Evolutionary conservation across 2,329 filamentous ascomycete species (phyloP).

Genomic region (Apiospora koreana): DNA sequence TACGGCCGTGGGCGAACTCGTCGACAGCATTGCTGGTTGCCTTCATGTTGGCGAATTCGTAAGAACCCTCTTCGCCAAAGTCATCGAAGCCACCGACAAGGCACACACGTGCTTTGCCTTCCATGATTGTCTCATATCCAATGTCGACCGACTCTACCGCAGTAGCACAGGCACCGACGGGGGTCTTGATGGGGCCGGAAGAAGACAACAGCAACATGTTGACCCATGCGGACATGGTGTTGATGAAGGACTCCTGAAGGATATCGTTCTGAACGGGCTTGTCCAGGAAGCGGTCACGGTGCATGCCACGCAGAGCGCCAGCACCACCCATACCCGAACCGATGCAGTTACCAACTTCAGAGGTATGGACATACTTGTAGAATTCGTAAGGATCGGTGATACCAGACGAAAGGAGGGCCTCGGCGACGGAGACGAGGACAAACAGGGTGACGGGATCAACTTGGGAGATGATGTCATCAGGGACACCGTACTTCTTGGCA

Average conservation of each 20-base stretch:
- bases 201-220: constrained; percentile 99
- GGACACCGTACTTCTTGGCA: constrained; percentile 92
- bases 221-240: constrained; percentile 99
- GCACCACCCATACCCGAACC: constrained; percentile 98
- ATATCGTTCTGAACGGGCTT: constrained; percentile 98
- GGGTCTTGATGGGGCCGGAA: constrained; percentile 97
- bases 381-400: constrained; percentile 99
- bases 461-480: constrained; percentile 96
- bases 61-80: constrained; percentile 98
- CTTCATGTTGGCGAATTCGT: constrained; percentile 99
- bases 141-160: constrained; percentile 97
- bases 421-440: constrained; percentile 90
- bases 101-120: constrained; percentile 96
- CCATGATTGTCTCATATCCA: constrained; percentile 96
- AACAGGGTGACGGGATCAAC: constrained; percentile 96
- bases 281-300: constrained; percentile 95
- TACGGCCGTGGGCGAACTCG: constrained; percentile 92
- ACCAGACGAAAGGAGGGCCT: constrained; percentile 87
- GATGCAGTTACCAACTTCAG: constrained; percentile 96
- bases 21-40: constrained; percentile 97
- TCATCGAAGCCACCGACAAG: constrained; percentile 99
- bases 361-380: constrained; percentile 99
- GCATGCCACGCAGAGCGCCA: constrained; percentile 91
- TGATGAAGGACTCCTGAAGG: constrained; percentile 99
- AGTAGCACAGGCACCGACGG: constrained; percentile 95